Base-by-base conservation (phyloP, 257 asterid species). In the Scutellaria galericulata region DNA sequence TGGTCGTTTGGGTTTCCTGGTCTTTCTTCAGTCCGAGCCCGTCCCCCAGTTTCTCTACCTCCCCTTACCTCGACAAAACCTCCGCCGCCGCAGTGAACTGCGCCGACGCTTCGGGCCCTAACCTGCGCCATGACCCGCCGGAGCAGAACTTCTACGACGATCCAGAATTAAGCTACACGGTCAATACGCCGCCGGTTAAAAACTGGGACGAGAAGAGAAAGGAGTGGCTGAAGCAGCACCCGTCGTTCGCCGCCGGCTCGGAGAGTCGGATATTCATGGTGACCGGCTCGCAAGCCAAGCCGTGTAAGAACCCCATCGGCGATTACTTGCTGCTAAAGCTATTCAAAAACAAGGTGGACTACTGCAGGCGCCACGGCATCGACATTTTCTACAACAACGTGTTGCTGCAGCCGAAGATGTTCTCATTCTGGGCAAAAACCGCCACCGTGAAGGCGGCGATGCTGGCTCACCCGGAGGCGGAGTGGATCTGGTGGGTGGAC, bases 401-500 rank as follows among this genome's bases (percentile, higher is more conserved):
- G 4, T 62, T 92, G 10, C 27, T 95, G 1, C 96, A 95, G 63
- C 97, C 96, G 4, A 76, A 80, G 10, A 95, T 95, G 99, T 92
- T 81, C 74, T 84, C 99, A 0, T 95, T 87, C 74, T 95, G 99
- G 99, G 99, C 99, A 7, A 95, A 95, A 68, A 84, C 88, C 66
- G 96, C 98, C 7, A 74, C 83, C 11, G 83, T 95, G 11, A 84
- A 85, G 77, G 98, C 98, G 10, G 87, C 90, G 40, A 95, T 95
- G 99, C 64, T 95, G 71, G 97, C 99, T 61, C 99, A 95, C 73
- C 99, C 98, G 24, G 96, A 95, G 77, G 88, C 86, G 66, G 99
- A 95, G 83, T 95, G 98, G 99, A 92, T 95, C 90, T 95, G 99
- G 99, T 95, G 99, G 99, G 96, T 95, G 1, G 99, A 95, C 52